Base-by-base conservation (phyloP, 2,329 filamentous ascomycete species). In the Dactylellina leptospora region DNA sequence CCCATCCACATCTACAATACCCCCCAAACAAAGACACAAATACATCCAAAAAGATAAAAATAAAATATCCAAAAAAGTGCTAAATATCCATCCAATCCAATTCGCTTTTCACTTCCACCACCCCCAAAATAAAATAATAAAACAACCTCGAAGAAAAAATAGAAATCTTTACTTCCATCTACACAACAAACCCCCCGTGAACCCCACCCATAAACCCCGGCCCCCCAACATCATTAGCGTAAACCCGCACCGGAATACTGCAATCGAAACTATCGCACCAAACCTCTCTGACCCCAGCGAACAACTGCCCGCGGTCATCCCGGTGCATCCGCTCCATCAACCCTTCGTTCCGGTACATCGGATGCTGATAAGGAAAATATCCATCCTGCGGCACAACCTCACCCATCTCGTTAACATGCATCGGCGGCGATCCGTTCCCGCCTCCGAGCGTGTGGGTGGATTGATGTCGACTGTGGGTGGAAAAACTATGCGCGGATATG, bases 241-340 rank as follows among this genome's bases (percentile, higher is more conserved):
- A 96, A 8, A 97, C 90, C 54, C 87, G 86, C 74, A 97, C 82
- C 23, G 92, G 92, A 47, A 96, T 91, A 30, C 88, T 87, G 47
- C 96, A 90, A 80, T 96, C 92, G 80, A 96, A 96, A 76, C 90
- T 96, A 82, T 96, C 92, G 76, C 91, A 93, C 6, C 88, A 85
- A 55, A 96, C 77, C 74, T 87, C 87, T 81, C 96, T 91, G 54
- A 89, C 86, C 0, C 91, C 90, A 13, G 92, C 90, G 55, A 93
- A 83, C 11, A 95, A 85, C 0, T 88, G 85, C 1, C 91, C 91
- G 42, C 91, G 84, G 75, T 96, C 91, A 78, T 96, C 92, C 54
- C 86, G 85, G 4, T 88, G 88, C 9, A 95, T 85, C 76, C 91
- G 87, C 78, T 96, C 93, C 40, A 96, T 80, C n/a, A 96, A 80